These are phyloP conservation scores for Pelargonium nanum DNA, from an alignment of 345 rosid genomes.

Conservation along the genomic window DNA sequence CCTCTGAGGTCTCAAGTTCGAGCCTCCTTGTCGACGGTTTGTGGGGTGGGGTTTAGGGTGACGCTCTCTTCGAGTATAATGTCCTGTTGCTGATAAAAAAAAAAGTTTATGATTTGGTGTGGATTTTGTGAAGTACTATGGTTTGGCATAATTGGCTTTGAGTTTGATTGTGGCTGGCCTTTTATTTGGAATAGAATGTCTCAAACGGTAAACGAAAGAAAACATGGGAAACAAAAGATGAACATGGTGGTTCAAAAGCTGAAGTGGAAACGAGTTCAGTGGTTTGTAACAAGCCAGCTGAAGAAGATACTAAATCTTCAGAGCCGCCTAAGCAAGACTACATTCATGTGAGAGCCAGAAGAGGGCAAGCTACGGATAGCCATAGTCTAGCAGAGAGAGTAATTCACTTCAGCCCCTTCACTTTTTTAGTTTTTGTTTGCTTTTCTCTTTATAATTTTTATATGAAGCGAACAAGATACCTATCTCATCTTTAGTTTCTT, in stretches of 20 bases:
- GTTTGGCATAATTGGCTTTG: neutral
- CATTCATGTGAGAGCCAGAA: constrained; percentile 93
- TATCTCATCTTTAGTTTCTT: neutral
- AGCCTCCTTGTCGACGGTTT: too few species aligned
- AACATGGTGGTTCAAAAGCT: constrained; percentile 38
- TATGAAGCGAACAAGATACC: neutral
- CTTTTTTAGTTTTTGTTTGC: constrained; percentile 1
- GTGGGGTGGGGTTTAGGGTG: too few species aligned
- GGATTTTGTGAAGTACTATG: neutral
- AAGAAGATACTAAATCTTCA: constrained; percentile 40
- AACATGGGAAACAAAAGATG: constrained; percentile 33
- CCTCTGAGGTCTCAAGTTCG: too few species aligned
- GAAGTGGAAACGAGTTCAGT: constrained; percentile 64
- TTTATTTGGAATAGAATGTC: constrained; percentile 35
- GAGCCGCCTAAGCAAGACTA: constrained; percentile 83
- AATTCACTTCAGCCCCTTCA: constrained; percentile 20
- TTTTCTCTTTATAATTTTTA: neutral
- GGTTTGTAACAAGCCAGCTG: constrained; percentile 40
- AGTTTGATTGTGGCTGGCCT: neutral
- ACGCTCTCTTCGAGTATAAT: too few species aligned
- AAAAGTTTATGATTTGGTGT: too few species aligned
- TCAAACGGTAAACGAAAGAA: constrained; percentile 50
- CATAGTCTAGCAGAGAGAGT: constrained; percentile 98
- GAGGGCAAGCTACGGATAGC: constrained; percentile 98
- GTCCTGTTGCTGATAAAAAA: too few species aligned